Percentiles rank a stretch among this genome's conserved stretches.
Conservation (phyloP, 202 grass and related monocot genomes). For the Dendrocalamus latiflorus region DNA sequence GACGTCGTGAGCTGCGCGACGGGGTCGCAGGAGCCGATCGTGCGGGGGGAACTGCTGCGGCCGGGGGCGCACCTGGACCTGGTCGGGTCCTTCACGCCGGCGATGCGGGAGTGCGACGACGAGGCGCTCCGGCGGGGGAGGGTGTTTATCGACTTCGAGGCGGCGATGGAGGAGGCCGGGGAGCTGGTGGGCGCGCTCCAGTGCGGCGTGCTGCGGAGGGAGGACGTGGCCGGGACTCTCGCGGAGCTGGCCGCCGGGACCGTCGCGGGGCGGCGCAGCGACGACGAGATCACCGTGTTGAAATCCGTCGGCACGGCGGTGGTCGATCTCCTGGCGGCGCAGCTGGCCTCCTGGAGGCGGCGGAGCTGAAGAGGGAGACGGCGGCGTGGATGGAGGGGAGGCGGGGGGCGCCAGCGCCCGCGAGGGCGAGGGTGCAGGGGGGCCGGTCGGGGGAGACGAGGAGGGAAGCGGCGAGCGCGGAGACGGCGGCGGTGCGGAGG, state of each 20-base stretch:
- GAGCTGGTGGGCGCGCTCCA: constrained; percentile 73
- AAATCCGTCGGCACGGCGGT: constrained; percentile 80
- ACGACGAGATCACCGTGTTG: constrained; percentile 82
- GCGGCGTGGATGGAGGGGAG: too few species aligned
- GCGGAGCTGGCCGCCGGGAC: constrained; percentile 51
- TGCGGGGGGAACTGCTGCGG: constrained; percentile 61
- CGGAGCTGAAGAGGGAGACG: too few species aligned
- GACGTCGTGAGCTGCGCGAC: constrained; percentile 85
- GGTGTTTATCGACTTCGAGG: constrained; percentile 95
- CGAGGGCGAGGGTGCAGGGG: too few species aligned
- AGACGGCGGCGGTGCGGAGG: too few species aligned
- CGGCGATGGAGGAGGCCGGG: constrained; percentile 76
- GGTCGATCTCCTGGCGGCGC: constrained; percentile 76
- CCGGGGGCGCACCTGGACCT: constrained; percentile 75
- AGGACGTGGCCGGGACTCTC: constrained; percentile 66
- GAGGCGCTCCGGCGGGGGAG: constrained; percentile 62
- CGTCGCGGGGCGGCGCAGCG: constrained; percentile 46
- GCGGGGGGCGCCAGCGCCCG: too few species aligned
- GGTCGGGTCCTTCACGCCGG: constrained; percentile 65
- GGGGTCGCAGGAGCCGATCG: constrained; percentile 58
- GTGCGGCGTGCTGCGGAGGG: constrained; percentile 54
- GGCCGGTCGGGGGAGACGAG: too few species aligned
- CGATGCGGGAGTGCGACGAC: constrained; percentile 95
- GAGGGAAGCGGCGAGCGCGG: too few species aligned
- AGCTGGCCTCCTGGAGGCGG: too few species aligned